phyloP scores from a whole-genome alignment of 108 stramenopile species.

The Nitzschia putrida region DNA sequence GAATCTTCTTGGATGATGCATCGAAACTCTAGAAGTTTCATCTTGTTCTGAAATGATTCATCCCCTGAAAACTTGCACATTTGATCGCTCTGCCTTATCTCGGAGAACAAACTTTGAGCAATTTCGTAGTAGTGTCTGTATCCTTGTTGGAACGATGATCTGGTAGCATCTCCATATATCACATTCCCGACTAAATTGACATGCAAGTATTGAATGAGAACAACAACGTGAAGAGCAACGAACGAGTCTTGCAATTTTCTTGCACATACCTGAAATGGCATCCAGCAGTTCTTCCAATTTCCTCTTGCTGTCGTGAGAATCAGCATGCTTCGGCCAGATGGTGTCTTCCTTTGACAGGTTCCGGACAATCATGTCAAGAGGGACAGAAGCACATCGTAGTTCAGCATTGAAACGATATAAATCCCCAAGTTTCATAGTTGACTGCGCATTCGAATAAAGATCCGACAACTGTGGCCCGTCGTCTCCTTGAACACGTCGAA shows the following conservation, averaged over 20 bases:
- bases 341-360: neutral
- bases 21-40: conserved; percentile 17
- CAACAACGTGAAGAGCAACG: neutral
- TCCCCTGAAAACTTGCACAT: too few relatives aligned
- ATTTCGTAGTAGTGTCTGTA: too few relatives aligned
- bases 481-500: neutral
- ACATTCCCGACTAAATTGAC: conserved; percentile 25
- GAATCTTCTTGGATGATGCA: neutral
- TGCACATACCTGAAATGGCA: conserved; percentile 20
- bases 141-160: conserved; percentile 1
- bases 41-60: neutral
- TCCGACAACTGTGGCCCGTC: neutral
- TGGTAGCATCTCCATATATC: conserved; percentile 26
- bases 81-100: too few relatives aligned
- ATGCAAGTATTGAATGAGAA: neutral
- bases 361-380: neutral
- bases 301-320: neutral
- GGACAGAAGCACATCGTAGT: neutral
- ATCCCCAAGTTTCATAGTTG: too few relatives aligned
- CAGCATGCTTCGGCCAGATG: neutral
- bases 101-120: too few relatives aligned
- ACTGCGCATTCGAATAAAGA: too few relatives aligned
- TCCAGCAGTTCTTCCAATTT: conserved; percentile 18
- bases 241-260: neutral
- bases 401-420: conserved; percentile 8